These are phyloP conservation scores for Collybiopsis confluens DNA, from an alignment of 768 basidiomycete species.

Conservation along the genomic window DNA sequence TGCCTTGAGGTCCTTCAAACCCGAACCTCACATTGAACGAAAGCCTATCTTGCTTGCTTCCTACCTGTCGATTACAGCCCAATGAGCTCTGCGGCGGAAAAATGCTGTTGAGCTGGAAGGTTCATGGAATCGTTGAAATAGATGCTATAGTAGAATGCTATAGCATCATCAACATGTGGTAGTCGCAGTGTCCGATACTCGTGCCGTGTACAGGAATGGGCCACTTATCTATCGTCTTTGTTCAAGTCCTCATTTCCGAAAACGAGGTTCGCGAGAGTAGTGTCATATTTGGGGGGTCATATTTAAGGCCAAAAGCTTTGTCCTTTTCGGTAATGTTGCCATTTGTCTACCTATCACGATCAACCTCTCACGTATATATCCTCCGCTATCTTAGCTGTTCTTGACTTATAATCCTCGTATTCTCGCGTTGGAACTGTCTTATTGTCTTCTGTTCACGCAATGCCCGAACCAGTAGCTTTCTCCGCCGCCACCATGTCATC, in stretches of 20 bases:
- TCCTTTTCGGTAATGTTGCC: background rate
- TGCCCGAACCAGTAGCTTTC: background rate
- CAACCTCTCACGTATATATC: background rate
- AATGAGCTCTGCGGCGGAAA: too few relatives aligned
- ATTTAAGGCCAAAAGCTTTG: background rate
- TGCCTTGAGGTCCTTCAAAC: too few relatives aligned
- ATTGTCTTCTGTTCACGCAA: background rate
- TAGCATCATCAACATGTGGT: too few relatives aligned
- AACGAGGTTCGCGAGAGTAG: background rate
- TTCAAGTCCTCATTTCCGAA: background rate
- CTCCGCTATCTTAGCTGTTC: background rate
- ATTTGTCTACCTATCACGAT: background rate
- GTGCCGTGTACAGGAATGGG: background rate
- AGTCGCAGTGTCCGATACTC: background rate
- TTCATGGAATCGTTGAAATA: too few relatives aligned
- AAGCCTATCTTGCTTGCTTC: too few relatives aligned
- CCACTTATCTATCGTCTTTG: background rate
- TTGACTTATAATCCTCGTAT: background rate
- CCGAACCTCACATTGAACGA: too few relatives aligned
- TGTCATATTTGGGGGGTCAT: too few relatives aligned
- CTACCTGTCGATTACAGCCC: too few relatives aligned
- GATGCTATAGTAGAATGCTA: background rate
- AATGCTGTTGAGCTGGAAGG: too few relatives aligned
- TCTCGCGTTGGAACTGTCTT: background rate
- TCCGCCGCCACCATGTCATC: background rate